Evolutionary conservation across 495 filamentous ascomycete species (phyloP).

Genomic region (Trichoderma orchidacearum): DNA sequence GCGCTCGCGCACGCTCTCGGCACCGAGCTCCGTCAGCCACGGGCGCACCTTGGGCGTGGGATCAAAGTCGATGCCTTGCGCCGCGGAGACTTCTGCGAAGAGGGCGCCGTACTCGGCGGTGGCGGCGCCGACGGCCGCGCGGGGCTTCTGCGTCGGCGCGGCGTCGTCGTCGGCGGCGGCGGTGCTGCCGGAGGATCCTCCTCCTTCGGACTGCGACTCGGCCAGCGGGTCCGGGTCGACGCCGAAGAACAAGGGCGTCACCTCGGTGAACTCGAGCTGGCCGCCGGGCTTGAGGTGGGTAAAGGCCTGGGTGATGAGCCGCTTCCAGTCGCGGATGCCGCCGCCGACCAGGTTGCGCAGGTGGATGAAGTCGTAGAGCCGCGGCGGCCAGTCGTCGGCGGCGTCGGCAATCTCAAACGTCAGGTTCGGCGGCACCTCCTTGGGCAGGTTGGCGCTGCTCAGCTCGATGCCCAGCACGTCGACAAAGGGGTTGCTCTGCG

Average conservation of each 20-base stretch:
- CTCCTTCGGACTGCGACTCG: not conserved
- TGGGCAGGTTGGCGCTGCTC: constrained; percentile 26
- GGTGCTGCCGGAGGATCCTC: too few species aligned
- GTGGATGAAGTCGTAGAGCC: constrained; percentile 48
- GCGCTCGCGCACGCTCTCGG: constrained; percentile 35
- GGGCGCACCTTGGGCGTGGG: constrained; percentile 17
- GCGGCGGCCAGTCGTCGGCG: constrained; percentile 25
- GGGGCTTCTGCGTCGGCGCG: not conserved
- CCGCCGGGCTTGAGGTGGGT: constrained; percentile 11
- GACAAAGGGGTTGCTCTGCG: constrained; percentile 29
- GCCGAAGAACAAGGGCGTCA: constrained; percentile 1
- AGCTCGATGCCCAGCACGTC: constrained; percentile 40
- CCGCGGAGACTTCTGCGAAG: constrained; percentile 22
- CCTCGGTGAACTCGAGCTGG: constrained; percentile 12
- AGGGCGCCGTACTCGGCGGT: constrained; percentile 19
- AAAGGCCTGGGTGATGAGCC: constrained; percentile 20
- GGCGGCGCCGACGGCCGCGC: not conserved
- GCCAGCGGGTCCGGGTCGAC: not conserved
- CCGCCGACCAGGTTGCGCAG: constrained; percentile 35
- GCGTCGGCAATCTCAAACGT: constrained; percentile 39
- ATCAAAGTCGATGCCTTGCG: constrained; percentile 23
- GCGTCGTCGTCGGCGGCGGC: not conserved
- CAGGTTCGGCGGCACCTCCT: constrained; percentile 28
- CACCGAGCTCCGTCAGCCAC: constrained; percentile 34
- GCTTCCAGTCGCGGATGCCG: constrained; percentile 38